Percentiles rank a stretch among this genome's conserved stretches.
Evolutionary conservation across 768 basidiomycete genomes (phyloP).

Genomic region (Lactarius evosmus): DNA sequence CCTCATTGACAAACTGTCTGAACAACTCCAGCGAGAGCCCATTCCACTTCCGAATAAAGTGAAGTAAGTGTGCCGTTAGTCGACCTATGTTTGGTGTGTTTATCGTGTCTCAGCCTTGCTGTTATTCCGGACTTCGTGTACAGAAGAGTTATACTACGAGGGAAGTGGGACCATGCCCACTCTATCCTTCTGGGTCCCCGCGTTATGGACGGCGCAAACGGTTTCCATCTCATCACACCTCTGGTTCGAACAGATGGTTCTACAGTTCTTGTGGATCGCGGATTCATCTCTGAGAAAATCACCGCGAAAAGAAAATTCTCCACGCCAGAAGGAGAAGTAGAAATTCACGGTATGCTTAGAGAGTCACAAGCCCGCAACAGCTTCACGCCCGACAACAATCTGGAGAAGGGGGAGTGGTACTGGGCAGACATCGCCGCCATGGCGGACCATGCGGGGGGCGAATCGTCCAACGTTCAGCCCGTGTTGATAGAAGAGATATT

Average conservation of each 20-base stretch:
- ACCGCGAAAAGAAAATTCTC: conserved; percentile 38
- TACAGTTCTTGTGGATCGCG: conserved; percentile 88
- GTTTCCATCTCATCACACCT: conserved; percentile 86
- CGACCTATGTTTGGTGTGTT: conserved; percentile 27
- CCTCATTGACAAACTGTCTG: conserved; percentile 90
- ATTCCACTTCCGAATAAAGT: conserved; percentile 77
- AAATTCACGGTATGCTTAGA: conserved; percentile 84
- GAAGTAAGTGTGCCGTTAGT: conserved; percentile 57
- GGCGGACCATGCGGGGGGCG: conserved; percentile 73
- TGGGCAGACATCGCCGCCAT: conserved; percentile 86
- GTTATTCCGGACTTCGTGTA: conserved; percentile 86
- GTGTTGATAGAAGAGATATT: conserved; percentile 91
- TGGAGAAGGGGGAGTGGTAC: conserved; percentile 80
- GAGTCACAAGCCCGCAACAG: conserved; percentile 66
- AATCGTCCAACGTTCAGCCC: conserved; percentile 69
- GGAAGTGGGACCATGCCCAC: conserved; percentile 74
- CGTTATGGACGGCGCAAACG: conserved; percentile 84
- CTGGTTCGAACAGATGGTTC: conserved; percentile 74
- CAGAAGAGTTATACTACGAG: conserved; percentile 76
- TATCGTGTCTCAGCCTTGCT: conserved; percentile 46
- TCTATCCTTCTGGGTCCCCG: conserved; percentile 81
- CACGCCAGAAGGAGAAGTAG: conserved; percentile 54
- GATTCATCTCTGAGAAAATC: conserved; percentile 71
- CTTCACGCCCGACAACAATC: conserved; percentile 89
- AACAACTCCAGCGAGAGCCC: conserved; percentile 78